Evolutionary conservation across 371 early-diverging fungal genomes (phyloP).

Genomic region (Mortierella sp.): DNA sequence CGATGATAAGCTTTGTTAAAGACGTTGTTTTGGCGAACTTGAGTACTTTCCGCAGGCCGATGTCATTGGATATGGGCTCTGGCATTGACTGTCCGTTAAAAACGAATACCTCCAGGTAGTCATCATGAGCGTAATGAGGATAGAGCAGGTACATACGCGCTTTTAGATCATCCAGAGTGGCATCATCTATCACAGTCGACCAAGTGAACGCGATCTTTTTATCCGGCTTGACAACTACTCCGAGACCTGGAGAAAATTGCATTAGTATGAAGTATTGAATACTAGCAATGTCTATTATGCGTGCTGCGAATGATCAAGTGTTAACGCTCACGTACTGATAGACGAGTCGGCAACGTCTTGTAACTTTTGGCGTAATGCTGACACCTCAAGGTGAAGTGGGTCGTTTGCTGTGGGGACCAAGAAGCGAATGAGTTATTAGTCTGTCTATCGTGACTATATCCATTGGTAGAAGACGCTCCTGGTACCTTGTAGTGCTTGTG

Average conservation of each 20-base stretch:
- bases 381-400: too few species aligned
- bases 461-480: too few species aligned
- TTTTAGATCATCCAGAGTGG: conserved; percentile 24
- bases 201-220: conserved; percentile 10
- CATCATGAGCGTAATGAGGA: conserved; percentile 14
- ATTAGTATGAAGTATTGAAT: too few species aligned
- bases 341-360: too few species aligned
- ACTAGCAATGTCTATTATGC: too few species aligned
- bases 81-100: conserved; percentile 8
- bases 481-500: too few species aligned
- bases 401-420: too few species aligned
- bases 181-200: conserved; percentile 1
- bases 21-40: background rate
- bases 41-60: conserved; percentile 12
- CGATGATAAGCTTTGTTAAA: conserved; percentile 1
- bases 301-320: too few species aligned
- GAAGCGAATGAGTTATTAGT: too few species aligned
- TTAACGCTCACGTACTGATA: too few species aligned
- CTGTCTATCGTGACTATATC: too few species aligned
- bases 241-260: background rate
- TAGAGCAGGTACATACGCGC: background rate
- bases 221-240: conserved; percentile 22
- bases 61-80: background rate
- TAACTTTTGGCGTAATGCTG: too few species aligned
- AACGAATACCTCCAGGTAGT: background rate